These are phyloP conservation scores for Saccharomycopsis capsularis DNA, from an alignment of 805 yeast species.

Conservation along the genomic window DNA sequence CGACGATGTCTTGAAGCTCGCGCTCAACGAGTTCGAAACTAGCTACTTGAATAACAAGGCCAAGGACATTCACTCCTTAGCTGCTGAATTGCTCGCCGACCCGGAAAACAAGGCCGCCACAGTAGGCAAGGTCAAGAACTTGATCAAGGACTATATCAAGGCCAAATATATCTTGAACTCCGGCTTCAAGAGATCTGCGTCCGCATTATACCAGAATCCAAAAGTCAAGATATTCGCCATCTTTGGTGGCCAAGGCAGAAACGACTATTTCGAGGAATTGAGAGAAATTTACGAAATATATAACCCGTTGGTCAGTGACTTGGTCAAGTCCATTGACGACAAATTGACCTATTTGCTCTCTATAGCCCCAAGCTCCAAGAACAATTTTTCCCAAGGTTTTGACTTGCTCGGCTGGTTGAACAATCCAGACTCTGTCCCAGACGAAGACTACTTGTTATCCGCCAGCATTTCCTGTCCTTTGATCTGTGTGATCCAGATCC, in stretches of 20 bases:
- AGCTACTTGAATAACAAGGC: conserved; percentile 57
- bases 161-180: conserved; percentile 46
- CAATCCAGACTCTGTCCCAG: conserved; percentile 81
- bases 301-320: conserved; percentile 64
- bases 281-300: conserved; percentile 77
- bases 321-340: conserved; percentile 62
- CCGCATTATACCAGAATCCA: conserved; percentile 52
- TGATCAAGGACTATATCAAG: conserved; percentile 72
- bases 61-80: conserved; percentile 82
- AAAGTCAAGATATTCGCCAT: conserved; percentile 69
- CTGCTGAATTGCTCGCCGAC: conserved; percentile 54
- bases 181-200: conserved; percentile 43
- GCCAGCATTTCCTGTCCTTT: conserved; percentile 97
- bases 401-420: conserved; percentile 84
- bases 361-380: conserved; percentile 69
- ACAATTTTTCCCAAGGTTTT: conserved; percentile 89
- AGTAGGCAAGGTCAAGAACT: conserved; percentile 57
- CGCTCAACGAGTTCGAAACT: conserved; percentile 78
- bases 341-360: conserved; percentile 63
- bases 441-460: conserved; percentile 75
- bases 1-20: conserved; percentile 61
- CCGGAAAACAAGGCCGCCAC: conserved; percentile 60
- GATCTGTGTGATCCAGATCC: conserved; percentile 90
- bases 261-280: conserved; percentile 94
- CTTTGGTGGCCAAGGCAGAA: conserved; percentile 99